Base-by-base conservation (phyloP, 768 basidiomycete species). In the Aureoboletus auriporus region DNA sequence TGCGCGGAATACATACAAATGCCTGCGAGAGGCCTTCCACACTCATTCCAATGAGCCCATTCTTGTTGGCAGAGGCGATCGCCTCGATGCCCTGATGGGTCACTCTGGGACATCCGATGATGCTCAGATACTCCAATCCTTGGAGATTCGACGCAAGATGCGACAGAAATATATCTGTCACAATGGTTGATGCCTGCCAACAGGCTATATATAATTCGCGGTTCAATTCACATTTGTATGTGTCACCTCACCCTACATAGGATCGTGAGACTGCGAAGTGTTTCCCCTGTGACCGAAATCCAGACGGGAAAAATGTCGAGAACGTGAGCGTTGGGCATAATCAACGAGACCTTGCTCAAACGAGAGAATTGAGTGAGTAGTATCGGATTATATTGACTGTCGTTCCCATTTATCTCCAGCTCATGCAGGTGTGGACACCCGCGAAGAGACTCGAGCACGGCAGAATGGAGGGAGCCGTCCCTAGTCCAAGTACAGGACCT, bases 401-500 rank as follows among this genome's bases (percentile, higher is more conserved):
- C 72, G 44, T 80, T 74, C 1, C 88, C 89, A 46, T 91, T 92
- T 36, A 92, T 76, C 59, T 88, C 84, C 3, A 91, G 66, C 42
- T 81, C 80, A 27, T 65, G 57, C 8, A 91, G 67, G 1, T 67
- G 55, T 1, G 61, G 55, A 16, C 71, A 76, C 10, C 59, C 39
- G 6, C 64, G 65, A 6, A 91, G 66, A 14, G 78, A 75, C n/a
- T 69, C 53, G 8, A 92, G 71, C 30, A 88, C 76, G 1, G 69
- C 67, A 5, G 82, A 77, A 35, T 71, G 79, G 17, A 91, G 66
- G 5, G 89, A 82, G 4, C 88, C 85, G 54, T 90, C 84, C 37
- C 89, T 78, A 9, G 89, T 91, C 88, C 88, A 92, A 5, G 80
- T 79, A 58, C 85, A 89, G 6, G 79, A 71, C 38, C 56, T 69